Evolutionary conservation across 176 grass and related monocot species (phyloP), one percentile per base, ranked within the genome.

Genomic region (Lolium multiflorum): DNA sequence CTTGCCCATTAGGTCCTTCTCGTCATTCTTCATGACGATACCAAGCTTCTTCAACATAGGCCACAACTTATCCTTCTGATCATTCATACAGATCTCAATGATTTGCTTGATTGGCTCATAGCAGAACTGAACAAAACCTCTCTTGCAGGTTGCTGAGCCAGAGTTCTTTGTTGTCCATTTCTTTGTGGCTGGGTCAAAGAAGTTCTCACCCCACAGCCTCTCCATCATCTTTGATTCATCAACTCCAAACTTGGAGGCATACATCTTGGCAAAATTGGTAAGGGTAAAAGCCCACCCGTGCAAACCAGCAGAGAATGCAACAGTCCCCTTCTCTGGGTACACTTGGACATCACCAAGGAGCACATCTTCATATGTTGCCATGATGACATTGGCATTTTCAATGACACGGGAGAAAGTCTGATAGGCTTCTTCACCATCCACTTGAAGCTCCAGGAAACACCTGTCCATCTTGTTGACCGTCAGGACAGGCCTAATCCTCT

Each of bases 181-280:
- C 87, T 90, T 97, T 47, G 94, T 97, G 41, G 78, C 35, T 18
- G 94, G 94, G 79, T 97, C 94, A 54, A 97, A 97, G 87, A 69
- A 93, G 64, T 97, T 97, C 94, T 97, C 94, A 88, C 91, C 94
- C 89, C 94, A 97, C 0, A 97, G 92, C 79, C 92, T 93, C 92
- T 94, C 94, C 94, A 94, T 97, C 92, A 94, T 97, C 75, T 97
- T 97, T 2, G 48, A 9, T 74, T 94, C 94, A 82, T 92, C 94
- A 74, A 97, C 94, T 26, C 92, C 94, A 65, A 97, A 97, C 64
- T 97, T 97, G 6, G 94, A 85, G 7, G 94, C 94, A 82, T 94
- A 97, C 94, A 97, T 94, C 79, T 94, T 94, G 0, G 94, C 92
- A 80, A 97, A 97, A 80, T 76, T 94, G 7, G 94, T 83, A 4